Conservation (phyloP, 305 asterid genomes). For the Rubia tinctorum region DNA sequence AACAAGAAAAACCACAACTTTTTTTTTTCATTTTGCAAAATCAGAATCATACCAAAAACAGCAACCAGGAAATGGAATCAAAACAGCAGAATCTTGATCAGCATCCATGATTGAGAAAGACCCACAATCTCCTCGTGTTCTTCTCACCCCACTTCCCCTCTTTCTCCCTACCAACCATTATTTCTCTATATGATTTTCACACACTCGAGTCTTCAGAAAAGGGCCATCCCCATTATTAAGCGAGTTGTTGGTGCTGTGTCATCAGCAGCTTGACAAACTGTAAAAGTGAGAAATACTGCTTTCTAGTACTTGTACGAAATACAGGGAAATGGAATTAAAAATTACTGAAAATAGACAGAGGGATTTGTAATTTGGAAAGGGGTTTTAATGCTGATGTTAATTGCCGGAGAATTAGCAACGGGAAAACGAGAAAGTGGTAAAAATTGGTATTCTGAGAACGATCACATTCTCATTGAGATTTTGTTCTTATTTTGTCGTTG, state of each 20-base stretch:
- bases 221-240: constrained; percentile 32
- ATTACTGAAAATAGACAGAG: neutral
- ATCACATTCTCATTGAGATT: constrained; percentile 12
- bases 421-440: constrained; percentile 7
- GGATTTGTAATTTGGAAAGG: constrained; percentile 9
- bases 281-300: neutral
- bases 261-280: neutral
- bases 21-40: neutral
- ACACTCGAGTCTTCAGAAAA: constrained; percentile 30
- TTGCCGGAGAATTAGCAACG: constrained; percentile 7
- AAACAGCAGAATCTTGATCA: constrained; percentile 39
- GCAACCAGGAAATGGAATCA: constrained; percentile 27
- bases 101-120: constrained; percentile 51
- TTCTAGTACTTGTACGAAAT: neutral
- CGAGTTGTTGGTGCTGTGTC: constrained; percentile 33
- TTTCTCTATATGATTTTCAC: constrained; percentile 16
- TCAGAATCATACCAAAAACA: constrained; percentile 31
- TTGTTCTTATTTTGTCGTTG: constrained; percentile 27
- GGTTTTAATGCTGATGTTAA: neutral
- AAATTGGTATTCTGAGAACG: constrained; percentile 23
- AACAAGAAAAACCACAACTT: constrained; percentile 21
- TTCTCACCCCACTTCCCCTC: constrained; percentile 45
- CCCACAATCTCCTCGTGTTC: constrained; percentile 47
- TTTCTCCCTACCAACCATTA: constrained; percentile 20
- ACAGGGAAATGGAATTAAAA: neutral